Base-by-base conservation (phyloP, 2,329 filamentous ascomycete genomes). In the Blastomyces parvus region DNA sequence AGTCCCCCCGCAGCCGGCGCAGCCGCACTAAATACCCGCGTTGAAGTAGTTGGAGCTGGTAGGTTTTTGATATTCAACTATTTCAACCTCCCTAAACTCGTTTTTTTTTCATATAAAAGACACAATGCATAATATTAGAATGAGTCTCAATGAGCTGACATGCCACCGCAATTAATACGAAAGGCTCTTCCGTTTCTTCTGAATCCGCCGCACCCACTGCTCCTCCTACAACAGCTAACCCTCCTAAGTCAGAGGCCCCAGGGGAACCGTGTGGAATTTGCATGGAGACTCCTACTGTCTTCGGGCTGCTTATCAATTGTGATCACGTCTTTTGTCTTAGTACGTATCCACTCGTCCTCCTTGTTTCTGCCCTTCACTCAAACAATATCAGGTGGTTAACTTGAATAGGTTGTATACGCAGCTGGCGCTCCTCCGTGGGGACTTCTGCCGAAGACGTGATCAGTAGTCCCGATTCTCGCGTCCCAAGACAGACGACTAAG, bases 261-360 rank as follows among this genome's bases (percentile, higher is more conserved):
- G 56, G 53, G n/a, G 66, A 67, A 62, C 55, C 58, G 22, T 73
- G 71, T 63, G 66, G 68, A n/a, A 71, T 73, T 19, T 73, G 71
- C 62, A 64, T 67, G 27, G 71, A 73, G 52, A 60, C 58, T 25
- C 71, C 71, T 50, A 64, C 66, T 48, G 67, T 66, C 14, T 73
- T 70, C 63, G 71, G 71, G 19, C 63, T 73, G 22, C 62, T 72
- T 58, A 65, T 68, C 22, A 63, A 67, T 46, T 73, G 71, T 61
- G 67, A 72, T 62, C 71, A 73, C 64, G 66, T 71, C 25, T 73
- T 72, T 59, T 73, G 71, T 52, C 64, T 72, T 55, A 62, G 71
- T 73, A 69, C n/a, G 63, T 14, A 60, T n/a, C 13, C n/a, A 25
- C 6, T 44, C 44, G 9, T 25, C 38, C 9, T 2, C 19, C 25